Evolutionary conservation across 495 filamentous ascomycete species (phyloP).

Genomic region (Amorphotheca resinae): DNA sequence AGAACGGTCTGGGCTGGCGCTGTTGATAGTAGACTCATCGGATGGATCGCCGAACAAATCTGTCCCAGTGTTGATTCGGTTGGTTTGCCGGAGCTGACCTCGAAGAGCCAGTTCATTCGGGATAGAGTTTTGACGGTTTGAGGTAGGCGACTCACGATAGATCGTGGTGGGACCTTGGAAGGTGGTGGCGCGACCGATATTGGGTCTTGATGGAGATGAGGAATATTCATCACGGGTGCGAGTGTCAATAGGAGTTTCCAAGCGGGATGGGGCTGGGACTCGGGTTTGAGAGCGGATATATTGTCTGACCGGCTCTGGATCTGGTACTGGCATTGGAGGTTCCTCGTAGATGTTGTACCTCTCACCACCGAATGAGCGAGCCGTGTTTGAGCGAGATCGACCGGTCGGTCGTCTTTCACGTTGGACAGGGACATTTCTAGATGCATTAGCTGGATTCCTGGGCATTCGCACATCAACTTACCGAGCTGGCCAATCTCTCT

Average conservation of each 20-base stretch:
- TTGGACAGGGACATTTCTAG: conserved; percentile 12
- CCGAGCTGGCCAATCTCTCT: conserved; percentile 33
- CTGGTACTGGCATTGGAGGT: conserved; percentile 21
- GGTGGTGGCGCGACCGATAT: conserved; percentile 12
- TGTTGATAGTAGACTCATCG: conserved; percentile 21
- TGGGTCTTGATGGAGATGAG: conserved; percentile 14
- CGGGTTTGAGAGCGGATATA: conserved; percentile 42
- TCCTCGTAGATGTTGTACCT: conserved; percentile 31
- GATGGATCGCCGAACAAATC: conserved; percentile 22
- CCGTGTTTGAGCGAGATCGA: conserved; percentile 35
- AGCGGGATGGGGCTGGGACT: conserved; percentile 13
- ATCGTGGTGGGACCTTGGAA: conserved; percentile 21
- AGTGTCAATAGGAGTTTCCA: conserved; percentile 5
- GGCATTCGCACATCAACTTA: conserved; percentile 1
- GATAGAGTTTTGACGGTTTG: conserved; percentile 10
- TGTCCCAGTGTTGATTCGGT: conserved; percentile 15
- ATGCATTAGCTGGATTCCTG: conserved; percentile 7
- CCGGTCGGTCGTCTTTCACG: conserved; percentile 22
- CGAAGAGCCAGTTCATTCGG: conserved; percentile 12
- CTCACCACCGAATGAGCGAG: conserved; percentile 31
- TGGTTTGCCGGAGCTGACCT: conserved; percentile 17
- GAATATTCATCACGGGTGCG: conserved; percentile 10
- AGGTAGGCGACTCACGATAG: conserved; percentile 15
- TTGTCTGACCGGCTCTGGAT: conserved; percentile 36
- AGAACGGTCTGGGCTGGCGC: conserved; percentile 18